Evolutionary conservation across 306 rosid species (phyloP), one percentile per base, ranked within the genome.

Genomic region (Erythrophleum fordii): DNA sequence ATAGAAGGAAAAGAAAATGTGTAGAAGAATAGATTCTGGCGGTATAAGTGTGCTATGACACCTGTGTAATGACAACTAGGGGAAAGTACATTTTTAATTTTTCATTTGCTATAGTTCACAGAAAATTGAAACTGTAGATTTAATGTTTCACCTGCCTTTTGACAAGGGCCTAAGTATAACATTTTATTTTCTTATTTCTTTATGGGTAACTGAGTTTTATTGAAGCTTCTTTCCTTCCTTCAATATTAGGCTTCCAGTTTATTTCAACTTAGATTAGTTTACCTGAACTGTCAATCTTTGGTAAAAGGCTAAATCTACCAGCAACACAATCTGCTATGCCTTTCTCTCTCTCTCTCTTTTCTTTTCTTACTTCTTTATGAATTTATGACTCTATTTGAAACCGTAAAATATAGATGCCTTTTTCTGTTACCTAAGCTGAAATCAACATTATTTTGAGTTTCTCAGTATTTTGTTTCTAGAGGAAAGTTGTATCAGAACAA

Each of bases 21-120:
- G 52, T 77, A 52, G 56, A n/a, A 66, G 39, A 65, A 49, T 31
- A 55, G 41, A 67, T 67, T 68, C 8, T 13, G 2, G 68, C 20
- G 13, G 41, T 31, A 5, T 7, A 61, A 61, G 69, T 16, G 23
- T 31, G 20, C 16, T 31, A 31, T 31, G 4, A 4, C 55, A 16
- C 20, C 6, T 17, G n/a, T 49, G 1, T 49, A 3, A 49, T 29
- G 44, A 58, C 10, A 26, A 58, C 35, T 11, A 58, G 11, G 25
- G 35, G 65, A 12, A 23, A 58, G 18, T 62, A 5, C 13, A 31
- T 28, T 60, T 31, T 29, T 16, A 6, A 31, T 62, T 16, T 56
- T 62, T 62, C 69, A 62, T 62, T 31, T 17, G 12, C 44, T 62
- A 11, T 16, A 20, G 42, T 62, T 62, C 23, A 17, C 13, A 6